Percentiles rank a stretch among this genome's conserved stretches.
Conservation (phyloP, 495 filamentous ascomycete species). For the Penicillium odoratum region DNA sequence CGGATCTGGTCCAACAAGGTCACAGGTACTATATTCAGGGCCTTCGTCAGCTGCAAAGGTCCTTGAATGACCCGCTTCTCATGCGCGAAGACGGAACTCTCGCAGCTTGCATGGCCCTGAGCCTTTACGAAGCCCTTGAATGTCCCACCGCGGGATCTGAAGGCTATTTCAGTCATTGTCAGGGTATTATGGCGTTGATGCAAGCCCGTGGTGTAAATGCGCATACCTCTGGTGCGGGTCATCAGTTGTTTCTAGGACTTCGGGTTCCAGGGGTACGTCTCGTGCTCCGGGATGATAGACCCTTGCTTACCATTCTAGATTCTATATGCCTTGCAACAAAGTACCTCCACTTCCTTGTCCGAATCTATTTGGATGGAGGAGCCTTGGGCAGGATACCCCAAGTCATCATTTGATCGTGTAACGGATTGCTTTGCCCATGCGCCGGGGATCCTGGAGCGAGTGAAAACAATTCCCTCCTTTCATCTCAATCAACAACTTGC, state of each 20-base stretch:
- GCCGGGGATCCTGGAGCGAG: slow-evolving; percentile 23
- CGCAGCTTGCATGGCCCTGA: slow-evolving; percentile 35
- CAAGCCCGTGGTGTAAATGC: slow-evolving; percentile 31
- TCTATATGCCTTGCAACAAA: slow-evolving; percentile 8
- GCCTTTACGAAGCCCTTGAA: slow-evolving; percentile 39
- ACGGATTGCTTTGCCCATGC: slow-evolving; percentile 29
- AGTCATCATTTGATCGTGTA: slow-evolving; percentile 25
- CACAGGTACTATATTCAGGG: slow-evolving; percentile 33
- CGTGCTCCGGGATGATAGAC: neutral
- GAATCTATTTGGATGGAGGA: slow-evolving; percentile 27
- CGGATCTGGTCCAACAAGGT: slow-evolving; percentile 26
- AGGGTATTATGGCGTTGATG: slow-evolving; percentile 31
- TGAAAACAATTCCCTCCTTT: slow-evolving; percentile 8
- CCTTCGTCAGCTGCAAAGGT: slow-evolving; percentile 34
- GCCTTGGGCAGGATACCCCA: slow-evolving; percentile 27
- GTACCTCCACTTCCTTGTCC: slow-evolving; percentile 26
- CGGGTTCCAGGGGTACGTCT: slow-evolving; percentile 28
- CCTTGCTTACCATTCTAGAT: neutral
- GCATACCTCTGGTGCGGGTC: slow-evolving; percentile 28
- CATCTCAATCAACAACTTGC: neutral
- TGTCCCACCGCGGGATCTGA: slow-evolving; percentile 28
- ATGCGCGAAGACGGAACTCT: slow-evolving; percentile 35
- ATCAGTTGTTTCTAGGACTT: slow-evolving; percentile 33
- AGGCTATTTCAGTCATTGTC: slow-evolving; percentile 33
- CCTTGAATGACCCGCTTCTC: slow-evolving; percentile 25